These are phyloP conservation scores for Auriscalpium orientale DNA, from an alignment of 768 basidiomycete species.

Conservation along the genomic window DNA sequence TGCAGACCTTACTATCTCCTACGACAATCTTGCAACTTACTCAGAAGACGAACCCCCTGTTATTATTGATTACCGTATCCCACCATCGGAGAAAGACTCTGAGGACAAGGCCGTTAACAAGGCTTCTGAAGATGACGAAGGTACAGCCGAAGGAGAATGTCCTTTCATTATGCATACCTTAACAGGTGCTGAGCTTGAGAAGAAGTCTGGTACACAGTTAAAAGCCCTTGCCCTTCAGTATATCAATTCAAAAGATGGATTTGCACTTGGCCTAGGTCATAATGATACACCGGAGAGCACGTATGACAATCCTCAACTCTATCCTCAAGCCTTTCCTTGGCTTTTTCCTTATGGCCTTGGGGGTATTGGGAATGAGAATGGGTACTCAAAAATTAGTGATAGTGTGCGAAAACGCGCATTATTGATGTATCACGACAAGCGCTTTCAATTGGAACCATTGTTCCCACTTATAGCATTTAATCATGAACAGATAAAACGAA, in stretches of 20 bases:
- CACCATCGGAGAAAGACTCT: not conserved
- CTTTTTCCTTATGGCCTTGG: slow-evolving; percentile 14
- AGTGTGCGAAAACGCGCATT: slow-evolving; percentile 1
- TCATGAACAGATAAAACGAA: slow-evolving; percentile 15
- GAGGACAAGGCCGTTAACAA: not conserved
- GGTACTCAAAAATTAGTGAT: not conserved
- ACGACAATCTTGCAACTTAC: slow-evolving; percentile 3
- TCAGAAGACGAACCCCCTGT: slow-evolving; percentile 6
- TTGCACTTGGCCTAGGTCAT: slow-evolving; percentile 1
- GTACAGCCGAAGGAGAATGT: not conserved
- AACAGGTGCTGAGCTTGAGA: not conserved
- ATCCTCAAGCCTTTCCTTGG: slow-evolving; percentile 14
- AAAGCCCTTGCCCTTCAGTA: slow-evolving; percentile 1
- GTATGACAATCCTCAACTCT: slow-evolving; percentile 11
- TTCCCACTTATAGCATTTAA: slow-evolving; percentile 17
- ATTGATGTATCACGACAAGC: slow-evolving; percentile 15
- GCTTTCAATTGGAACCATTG: slow-evolving; percentile 13
- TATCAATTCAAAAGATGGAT: not conserved
- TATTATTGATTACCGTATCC: not conserved
- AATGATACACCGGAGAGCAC: slow-evolving; percentile 2
- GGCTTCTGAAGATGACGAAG: not conserved
- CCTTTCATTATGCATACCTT: slow-evolving; percentile 7
- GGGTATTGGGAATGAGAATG: slow-evolving; percentile 1
- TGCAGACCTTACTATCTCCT: slow-evolving; percentile 6
- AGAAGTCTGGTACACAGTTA: not conserved